These are phyloP conservation scores for Solanum chaucha DNA, from an alignment of 257 asterid species.

Conservation along the genomic window DNA sequence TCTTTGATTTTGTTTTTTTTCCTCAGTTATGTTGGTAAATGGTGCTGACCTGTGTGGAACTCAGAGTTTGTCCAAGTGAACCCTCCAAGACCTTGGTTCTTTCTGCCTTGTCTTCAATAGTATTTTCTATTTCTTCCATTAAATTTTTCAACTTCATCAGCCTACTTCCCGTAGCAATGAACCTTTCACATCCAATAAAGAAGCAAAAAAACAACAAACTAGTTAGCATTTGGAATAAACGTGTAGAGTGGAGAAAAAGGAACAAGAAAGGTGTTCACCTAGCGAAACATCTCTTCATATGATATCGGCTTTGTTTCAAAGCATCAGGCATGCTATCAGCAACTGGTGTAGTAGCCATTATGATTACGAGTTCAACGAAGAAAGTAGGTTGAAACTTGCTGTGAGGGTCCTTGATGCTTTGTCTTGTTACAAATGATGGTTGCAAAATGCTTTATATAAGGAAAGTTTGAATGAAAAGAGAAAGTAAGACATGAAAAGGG, in stretches of 20 bases:
- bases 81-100: conserved; percentile 57
- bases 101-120: conserved; percentile 58
- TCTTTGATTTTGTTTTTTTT: not conserved
- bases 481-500: conserved; percentile 22
- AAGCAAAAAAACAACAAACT: not conserved
- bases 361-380: not conserved
- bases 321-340: conserved; percentile 57
- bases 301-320: conserved; percentile 44
- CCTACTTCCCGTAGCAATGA: conserved; percentile 48
- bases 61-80: conserved; percentile 53
- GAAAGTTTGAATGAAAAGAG: conserved; percentile 20
- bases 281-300: conserved; percentile 64
- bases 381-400: not conserved
- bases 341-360: conserved; percentile 44
- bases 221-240: not conserved
- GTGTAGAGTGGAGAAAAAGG: not conserved
- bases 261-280: conserved; percentile 26
- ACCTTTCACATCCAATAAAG: conserved; percentile 24
- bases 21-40: not conserved
- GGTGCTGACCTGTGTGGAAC: conserved; percentile 52
- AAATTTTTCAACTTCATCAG: conserved; percentile 55
- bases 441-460: conserved; percentile 6
- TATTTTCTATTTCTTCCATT: conserved; percentile 59
- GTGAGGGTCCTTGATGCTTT: not conserved
- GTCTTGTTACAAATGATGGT: not conserved